Conservation (phyloP, 2,329 filamentous ascomycete genomes). For the Sarocladium kiliense region DNA sequence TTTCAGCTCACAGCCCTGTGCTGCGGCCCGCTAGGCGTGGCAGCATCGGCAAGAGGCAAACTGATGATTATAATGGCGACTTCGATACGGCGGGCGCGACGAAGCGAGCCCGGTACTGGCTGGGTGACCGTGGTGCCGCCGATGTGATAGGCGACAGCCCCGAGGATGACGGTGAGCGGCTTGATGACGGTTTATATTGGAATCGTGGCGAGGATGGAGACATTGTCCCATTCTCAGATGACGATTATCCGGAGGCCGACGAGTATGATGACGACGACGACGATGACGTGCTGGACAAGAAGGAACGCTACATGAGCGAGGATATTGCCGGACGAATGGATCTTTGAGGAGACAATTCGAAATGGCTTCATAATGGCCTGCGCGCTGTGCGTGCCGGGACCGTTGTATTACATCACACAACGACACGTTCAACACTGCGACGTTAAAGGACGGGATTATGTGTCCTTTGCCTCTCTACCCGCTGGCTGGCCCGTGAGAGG, state of each 20-base stretch:
- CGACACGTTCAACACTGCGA: background rate
- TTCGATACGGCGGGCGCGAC: constrained; percentile 30
- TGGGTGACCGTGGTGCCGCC: constrained; percentile 61
- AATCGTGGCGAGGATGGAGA: constrained; percentile 55
- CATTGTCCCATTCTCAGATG: constrained; percentile 47
- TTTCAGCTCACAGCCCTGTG: constrained; percentile 57
- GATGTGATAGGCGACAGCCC: constrained; percentile 27
- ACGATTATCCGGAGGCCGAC: constrained; percentile 36
- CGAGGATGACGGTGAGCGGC: constrained; percentile 44
- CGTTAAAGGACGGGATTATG: background rate
- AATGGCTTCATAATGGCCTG: background rate
- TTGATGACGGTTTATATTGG: constrained; percentile 49
- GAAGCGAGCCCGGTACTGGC: constrained; percentile 86
- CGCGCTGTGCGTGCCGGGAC: background rate
- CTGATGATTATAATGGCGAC: constrained; percentile 11
- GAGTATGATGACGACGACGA: constrained; percentile 34
- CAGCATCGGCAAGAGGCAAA: constrained; percentile 9
- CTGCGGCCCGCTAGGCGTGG: constrained; percentile 27
- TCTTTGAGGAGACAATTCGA: constrained; percentile 30
- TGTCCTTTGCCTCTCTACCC: background rate
- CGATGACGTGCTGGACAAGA: constrained; percentile 31
- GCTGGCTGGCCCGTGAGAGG: constrained; percentile 7
- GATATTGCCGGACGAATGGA: constrained; percentile 60
- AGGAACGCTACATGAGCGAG: constrained; percentile 52
- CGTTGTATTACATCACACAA: background rate